These are phyloP conservation scores for Tolypocladium guangdongense DNA, from an alignment of 2,329 filamentous ascomycete species.

Conservation along the genomic window DNA sequence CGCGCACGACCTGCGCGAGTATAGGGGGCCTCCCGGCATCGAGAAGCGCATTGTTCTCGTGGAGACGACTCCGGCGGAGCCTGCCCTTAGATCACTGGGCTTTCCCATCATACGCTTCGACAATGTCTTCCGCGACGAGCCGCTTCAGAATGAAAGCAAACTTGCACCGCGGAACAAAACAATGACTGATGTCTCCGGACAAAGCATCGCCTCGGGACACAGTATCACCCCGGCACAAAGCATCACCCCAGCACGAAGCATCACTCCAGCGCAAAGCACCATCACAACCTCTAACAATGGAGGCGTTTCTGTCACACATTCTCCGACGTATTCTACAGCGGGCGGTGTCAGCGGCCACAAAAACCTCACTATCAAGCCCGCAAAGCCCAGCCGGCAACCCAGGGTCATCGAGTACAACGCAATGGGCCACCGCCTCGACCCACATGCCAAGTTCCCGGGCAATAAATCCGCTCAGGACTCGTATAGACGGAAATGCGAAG, in stretches of 20 bases:
- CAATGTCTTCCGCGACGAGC: neutral
- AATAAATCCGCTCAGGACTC: neutral
- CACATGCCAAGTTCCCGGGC: neutral
- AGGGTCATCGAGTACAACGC: neutral
- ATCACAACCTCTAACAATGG: neutral
- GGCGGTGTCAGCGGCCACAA: neutral
- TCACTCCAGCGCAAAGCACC: neutral
- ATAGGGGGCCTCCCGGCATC: neutral
- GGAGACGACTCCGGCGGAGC: neutral
- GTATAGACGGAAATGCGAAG: neutral
- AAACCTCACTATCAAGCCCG: neutral
- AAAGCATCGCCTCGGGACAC: neutral
- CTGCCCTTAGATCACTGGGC: neutral
- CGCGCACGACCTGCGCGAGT: neutral
- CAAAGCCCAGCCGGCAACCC: neutral
- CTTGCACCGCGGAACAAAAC: too few relatives aligned
- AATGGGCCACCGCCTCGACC: neutral
- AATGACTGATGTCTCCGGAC: neutral
- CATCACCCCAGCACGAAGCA: neutral
- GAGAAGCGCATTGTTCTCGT: neutral
- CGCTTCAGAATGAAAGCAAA: neutral
- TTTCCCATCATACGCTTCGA: neutral
- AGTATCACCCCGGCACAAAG: neutral
- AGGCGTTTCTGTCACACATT: neutral
- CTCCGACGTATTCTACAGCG: neutral